Conservation (phyloP, 2,329 filamentous ascomycete species). For the Pseudogymnoascus sp. region DNA sequence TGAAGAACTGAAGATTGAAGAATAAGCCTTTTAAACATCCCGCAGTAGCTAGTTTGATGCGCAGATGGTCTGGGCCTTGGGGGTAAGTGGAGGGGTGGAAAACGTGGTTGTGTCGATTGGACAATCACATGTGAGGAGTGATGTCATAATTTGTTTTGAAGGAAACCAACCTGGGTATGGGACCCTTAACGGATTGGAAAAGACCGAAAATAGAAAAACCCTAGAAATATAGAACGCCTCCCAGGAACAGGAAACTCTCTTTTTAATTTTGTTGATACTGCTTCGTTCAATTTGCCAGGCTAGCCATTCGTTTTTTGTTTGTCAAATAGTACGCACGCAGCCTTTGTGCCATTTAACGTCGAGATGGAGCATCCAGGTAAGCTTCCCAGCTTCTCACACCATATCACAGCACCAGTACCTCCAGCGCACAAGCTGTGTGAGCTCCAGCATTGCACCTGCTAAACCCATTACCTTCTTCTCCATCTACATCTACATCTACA, state of each 20-base stretch:
- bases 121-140: slow-evolving; percentile 3
- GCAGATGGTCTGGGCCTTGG: background rate
- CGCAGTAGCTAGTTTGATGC: background rate
- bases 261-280: too few relatives aligned
- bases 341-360: background rate
- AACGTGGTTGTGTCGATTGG: background rate
- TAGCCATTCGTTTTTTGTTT: background rate
- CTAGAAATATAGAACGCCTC: background rate
- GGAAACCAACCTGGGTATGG: background rate
- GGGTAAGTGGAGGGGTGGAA: background rate
- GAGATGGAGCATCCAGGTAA: background rate
- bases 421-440: background rate
- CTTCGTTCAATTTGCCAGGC: too few relatives aligned
- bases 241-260: background rate
- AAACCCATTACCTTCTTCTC: background rate
- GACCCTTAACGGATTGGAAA: background rate
- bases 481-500: background rate
- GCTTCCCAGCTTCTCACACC: background rate
- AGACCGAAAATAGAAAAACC: background rate
- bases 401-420: background rate
- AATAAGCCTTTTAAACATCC: background rate
- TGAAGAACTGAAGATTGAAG: background rate
- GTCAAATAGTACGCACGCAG: background rate
- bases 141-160: background rate
- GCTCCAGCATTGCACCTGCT: background rate